A percentile compares a stretch with the other conserved stretches of the same genome.
phyloP scores from a whole-genome alignment of 805 yeast species.

The Wickerhamiella vanderwaltii region DNA sequence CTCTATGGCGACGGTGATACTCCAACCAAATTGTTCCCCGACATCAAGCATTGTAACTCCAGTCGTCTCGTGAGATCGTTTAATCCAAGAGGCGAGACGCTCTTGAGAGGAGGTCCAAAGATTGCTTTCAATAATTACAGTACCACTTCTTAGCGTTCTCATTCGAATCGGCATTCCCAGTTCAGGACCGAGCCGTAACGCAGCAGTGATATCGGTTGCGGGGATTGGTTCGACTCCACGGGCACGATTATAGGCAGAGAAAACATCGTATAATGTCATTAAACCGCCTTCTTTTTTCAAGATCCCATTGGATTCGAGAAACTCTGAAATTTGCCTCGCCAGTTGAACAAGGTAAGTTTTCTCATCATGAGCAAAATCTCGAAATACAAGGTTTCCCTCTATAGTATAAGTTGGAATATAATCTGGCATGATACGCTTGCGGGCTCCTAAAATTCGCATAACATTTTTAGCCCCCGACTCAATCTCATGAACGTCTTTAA shows the following conservation, averaged over 20 bases:
- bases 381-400: conserved; percentile 26
- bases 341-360: conserved; percentile 40
- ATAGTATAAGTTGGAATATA: conserved; percentile 11
- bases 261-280: conserved; percentile 50
- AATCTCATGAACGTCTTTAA: conserved; percentile 63
- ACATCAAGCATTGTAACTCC: conserved; percentile 33
- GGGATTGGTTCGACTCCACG: conserved; percentile 56
- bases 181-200: conserved; percentile 44
- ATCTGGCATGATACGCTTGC: conserved; percentile 17
- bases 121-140: conserved; percentile 28
- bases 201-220: conserved; percentile 52
- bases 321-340: conserved; percentile 70
- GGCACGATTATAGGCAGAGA: conserved; percentile 50
- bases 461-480: conserved; percentile 19
- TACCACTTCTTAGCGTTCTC: conserved; percentile 32
- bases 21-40: conserved; percentile 47
- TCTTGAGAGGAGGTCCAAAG: conserved; percentile 14
- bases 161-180: conserved; percentile 47
- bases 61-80: conserved; percentile 15
- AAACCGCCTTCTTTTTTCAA: conserved; percentile 44
- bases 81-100: conserved; percentile 18
- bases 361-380: conserved; percentile 29
- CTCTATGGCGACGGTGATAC: conserved; percentile 51
- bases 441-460: conserved; percentile 32
- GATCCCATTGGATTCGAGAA: conserved; percentile 36